Evolutionary conservation across 495 filamentous ascomycete species (phyloP), one percentile per base, ranked within the genome.

Genomic region (Penicillium lividum): DNA sequence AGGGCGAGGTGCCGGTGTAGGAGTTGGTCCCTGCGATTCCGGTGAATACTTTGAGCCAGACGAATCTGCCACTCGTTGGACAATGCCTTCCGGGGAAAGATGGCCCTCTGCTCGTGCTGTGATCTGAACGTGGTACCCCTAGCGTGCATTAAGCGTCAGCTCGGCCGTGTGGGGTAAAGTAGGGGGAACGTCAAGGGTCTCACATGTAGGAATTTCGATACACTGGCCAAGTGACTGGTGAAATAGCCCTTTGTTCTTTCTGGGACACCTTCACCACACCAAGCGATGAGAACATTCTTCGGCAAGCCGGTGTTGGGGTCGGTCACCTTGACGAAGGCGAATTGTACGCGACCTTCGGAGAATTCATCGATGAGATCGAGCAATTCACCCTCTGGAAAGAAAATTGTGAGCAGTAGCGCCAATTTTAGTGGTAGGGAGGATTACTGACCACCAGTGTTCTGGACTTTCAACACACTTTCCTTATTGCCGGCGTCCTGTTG

Each of bases 191-290:
- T 22, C 33, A 53, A 18, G 51, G 6, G 27, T 30, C 81, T 74
- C 74, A 88, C 86, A 77, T 96, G 92, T 28, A 99, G 80, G 56
- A 96, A 80, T 71, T 95, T 97, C 31, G 91, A 86, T 29, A 97
- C 91, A 16, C 90, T 86, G 57, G 90, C 86, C 18, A 93, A 72
- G 76, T 99, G 92, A 68, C 92, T 97, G 34, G 91, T 97, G 67
- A 98, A 99, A 69, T 98, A 98, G 27, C 94, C 94, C 69, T 98
- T 98, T 15, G 93, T 97, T 64, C 93, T 82, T 77, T 98, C 94
- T 7, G 94, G 94, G n/a, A 99, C 94, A 56, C 95, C 95, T 64
- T 96, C 93, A 43, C 94, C 94, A 70, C 94, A 99, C 94, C 94
- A 99, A 43, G 86, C 93, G 65, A 99, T 91, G 50, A 99, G 79